Conservation (phyloP, 805 yeast genomes). For the Metschnikowia peoriensis region DNA sequence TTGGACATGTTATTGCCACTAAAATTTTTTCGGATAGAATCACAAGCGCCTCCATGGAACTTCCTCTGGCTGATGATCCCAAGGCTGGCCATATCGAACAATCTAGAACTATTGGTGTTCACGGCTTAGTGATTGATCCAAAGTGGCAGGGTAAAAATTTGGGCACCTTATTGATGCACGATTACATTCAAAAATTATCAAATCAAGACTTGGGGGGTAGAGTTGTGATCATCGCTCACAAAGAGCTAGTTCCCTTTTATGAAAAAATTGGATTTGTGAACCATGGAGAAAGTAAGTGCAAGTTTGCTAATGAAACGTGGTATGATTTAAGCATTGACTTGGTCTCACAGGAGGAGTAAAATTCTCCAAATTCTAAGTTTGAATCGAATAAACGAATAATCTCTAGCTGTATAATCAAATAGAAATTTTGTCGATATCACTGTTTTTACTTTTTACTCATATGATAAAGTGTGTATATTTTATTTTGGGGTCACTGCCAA, state of each 20-base stretch:
- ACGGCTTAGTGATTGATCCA: slow-evolving; percentile 75
- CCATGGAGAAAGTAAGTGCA: slow-evolving; percentile 60
- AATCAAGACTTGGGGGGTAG: slow-evolving; percentile 83
- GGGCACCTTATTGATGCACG: slow-evolving; percentile 80
- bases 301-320: slow-evolving; percentile 61
- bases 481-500: background rate
- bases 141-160: slow-evolving; percentile 77
- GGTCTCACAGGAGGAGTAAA: slow-evolving; percentile 41
- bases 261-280: slow-evolving; percentile 76
- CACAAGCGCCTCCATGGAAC: slow-evolving; percentile 57
- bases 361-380: too few species aligned
- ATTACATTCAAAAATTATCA: slow-evolving; percentile 84
- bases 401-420: background rate
- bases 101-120: slow-evolving; percentile 75
- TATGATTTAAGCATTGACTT: slow-evolving; percentile 52
- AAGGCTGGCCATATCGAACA: slow-evolving; percentile 69
- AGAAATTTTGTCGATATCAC: background rate
- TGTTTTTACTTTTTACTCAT: background rate
- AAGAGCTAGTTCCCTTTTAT: slow-evolving; percentile 70
- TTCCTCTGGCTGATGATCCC: slow-evolving; percentile 44
- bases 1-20: slow-evolving; percentile 81
- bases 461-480: too few species aligned
- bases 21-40: slow-evolving; percentile 54
- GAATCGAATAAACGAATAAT: background rate
- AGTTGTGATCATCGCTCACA: slow-evolving; percentile 72